phyloP scores from a whole-genome alignment of 495 filamentous ascomycete species.

The Podospora sp. region DNA sequence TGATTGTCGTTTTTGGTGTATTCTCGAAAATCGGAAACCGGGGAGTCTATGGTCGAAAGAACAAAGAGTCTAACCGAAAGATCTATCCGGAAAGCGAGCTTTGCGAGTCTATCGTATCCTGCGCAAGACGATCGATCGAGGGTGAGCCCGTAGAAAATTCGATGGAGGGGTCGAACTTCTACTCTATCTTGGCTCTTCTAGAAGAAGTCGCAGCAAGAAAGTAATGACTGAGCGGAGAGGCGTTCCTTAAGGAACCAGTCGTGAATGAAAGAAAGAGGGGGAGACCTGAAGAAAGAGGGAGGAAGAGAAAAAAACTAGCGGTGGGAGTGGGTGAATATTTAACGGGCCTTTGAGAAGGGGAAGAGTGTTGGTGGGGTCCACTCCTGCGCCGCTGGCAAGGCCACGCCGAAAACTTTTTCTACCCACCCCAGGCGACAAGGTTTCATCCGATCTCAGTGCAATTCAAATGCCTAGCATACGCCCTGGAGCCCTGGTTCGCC shows the following conservation, averaged over 20 bases:
- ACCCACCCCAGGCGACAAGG: slow-evolving; percentile 23
- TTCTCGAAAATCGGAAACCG: slow-evolving; percentile 19
- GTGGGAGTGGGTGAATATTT: slow-evolving; percentile 32
- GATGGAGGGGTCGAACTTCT: slow-evolving; percentile 45
- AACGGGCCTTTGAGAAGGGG: slow-evolving; percentile 27
- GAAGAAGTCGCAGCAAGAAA: slow-evolving; percentile 31
- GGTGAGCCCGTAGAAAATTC: slow-evolving; percentile 40
- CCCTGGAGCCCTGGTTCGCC: slow-evolving; percentile 15
- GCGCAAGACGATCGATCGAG: slow-evolving; percentile 16
- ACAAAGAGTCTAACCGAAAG: slow-evolving; percentile 30
- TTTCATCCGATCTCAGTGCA: slow-evolving; percentile 16
- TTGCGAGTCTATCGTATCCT: slow-evolving; percentile 34
- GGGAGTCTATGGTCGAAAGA: slow-evolving; percentile 24
- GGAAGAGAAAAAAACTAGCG: slow-evolving; percentile 7
- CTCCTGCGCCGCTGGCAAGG: slow-evolving; percentile 28
- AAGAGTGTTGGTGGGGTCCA: slow-evolving; percentile 20
- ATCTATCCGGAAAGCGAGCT: slow-evolving; percentile 30
- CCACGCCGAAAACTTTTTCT: slow-evolving; percentile 34
- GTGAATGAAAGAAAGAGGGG: slow-evolving; percentile 25
- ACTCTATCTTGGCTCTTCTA: slow-evolving; percentile 43
- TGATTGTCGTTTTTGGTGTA: slow-evolving; percentile 22
- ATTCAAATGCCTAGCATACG: slow-evolving; percentile 3
- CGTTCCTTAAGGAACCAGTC: slow-evolving; percentile 31
- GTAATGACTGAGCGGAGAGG: slow-evolving; percentile 41
- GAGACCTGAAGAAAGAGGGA: slow-evolving; percentile 18